Evolutionary conservation across 2,329 filamentous ascomycete genomes (phyloP).

Genomic region (Arthrobotrys pseudoclavata): DNA sequence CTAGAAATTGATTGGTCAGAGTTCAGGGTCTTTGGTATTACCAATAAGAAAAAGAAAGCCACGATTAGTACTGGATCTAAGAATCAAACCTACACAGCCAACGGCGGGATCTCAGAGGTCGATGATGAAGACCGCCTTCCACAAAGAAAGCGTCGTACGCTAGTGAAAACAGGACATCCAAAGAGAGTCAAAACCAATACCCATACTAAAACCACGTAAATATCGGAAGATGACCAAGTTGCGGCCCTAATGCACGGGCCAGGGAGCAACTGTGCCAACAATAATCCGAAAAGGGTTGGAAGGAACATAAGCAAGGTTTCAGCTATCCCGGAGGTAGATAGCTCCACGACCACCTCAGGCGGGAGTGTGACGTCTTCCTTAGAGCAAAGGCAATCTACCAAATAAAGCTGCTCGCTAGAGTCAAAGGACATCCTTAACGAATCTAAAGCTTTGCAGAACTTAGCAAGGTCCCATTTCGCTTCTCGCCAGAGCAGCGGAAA

Average conservation of each 20-base stretch:
- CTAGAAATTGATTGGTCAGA: not conserved
- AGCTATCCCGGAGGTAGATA: too few species aligned
- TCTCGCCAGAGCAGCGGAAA: not conserved
- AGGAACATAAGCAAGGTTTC: not conserved
- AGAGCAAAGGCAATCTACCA: not conserved
- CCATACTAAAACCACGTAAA: not conserved
- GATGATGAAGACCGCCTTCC: not conserved
- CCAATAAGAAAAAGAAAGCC: not conserved
- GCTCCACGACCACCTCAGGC: too few species aligned
- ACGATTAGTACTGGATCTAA: not conserved
- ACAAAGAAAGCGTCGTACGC: not conserved
- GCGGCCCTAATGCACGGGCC: not conserved
- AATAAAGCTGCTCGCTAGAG: not conserved
- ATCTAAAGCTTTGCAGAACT: not conserved
- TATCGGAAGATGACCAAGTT: not conserved
- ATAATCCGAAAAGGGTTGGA: not conserved
- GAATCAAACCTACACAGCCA: not conserved
- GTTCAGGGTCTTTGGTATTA: not conserved
- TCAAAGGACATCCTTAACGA: not conserved
- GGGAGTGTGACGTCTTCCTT: not conserved
- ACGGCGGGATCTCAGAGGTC: not conserved
- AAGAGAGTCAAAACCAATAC: not conserved
- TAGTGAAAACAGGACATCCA: not conserved
- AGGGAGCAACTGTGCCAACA: not conserved
- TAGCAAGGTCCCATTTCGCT: not conserved